Conservation (phyloP, 2,329 filamentous ascomycete genomes). For the Beauveria pseudobassiana region DNA sequence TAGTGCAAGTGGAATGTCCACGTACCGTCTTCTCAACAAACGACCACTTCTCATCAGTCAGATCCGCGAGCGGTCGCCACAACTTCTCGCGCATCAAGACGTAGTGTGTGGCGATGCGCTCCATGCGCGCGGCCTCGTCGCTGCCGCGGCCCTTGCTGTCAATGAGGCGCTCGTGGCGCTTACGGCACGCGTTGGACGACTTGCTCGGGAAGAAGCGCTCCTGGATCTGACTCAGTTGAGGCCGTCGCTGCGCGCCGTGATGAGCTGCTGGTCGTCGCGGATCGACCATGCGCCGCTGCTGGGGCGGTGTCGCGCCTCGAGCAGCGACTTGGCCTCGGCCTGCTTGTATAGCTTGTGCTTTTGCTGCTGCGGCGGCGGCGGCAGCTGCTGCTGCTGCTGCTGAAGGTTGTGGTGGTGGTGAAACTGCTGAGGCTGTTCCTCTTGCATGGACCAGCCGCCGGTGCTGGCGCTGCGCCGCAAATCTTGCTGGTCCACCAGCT, state of each 20-base stretch:
- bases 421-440: neutral
- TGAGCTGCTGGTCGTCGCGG: constrained; percentile 66
- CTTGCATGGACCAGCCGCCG: neutral
- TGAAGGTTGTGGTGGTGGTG: neutral
- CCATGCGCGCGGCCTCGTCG: constrained; percentile 70
- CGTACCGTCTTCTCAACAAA: constrained; percentile 56
- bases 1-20: neutral
- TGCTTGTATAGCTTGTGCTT: neutral
- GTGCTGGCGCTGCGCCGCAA: constrained; percentile 4
- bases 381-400: neutral
- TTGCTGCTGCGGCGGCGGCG: neutral
- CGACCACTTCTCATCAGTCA: constrained; percentile 76
- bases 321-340: neutral
- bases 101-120: constrained; percentile 69
- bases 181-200: constrained; percentile 77
- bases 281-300: constrained; percentile 64
- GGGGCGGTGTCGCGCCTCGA: constrained; percentile 34
- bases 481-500: neutral
- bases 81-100: constrained; percentile 74
- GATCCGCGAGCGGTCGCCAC: constrained; percentile 67
- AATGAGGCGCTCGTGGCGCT: constrained; percentile 78
- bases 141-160: constrained; percentile 67
- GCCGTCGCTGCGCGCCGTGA: constrained; percentile 63
- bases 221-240: constrained; percentile 79
- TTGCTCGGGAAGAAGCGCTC: constrained; percentile 69